Evolutionary conservation across 163 green algal genomes (phyloP).

Genomic region (Scenedesmus sp.): DNA sequence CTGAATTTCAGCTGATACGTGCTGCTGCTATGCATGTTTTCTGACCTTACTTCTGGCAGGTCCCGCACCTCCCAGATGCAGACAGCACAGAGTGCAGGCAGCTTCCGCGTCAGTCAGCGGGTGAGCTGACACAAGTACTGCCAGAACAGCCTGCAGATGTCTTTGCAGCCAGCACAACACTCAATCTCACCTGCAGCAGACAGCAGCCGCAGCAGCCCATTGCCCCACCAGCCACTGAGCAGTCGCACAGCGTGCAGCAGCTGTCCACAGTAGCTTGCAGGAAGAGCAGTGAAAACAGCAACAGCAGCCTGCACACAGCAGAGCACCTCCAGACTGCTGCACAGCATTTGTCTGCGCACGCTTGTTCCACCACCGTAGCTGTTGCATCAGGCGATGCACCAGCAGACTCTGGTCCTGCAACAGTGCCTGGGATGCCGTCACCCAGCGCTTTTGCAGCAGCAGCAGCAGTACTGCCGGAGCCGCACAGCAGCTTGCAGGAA

Average conservation of each 20-base stretch:
- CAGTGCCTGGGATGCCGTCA: neutral
- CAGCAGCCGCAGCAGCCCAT: neutral
- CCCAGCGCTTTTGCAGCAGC: neutral
- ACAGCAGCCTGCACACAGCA: conserved; percentile 10
- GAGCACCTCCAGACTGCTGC: neutral
- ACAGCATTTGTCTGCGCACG: neutral
- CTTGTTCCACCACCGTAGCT: neutral
- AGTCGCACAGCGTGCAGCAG: neutral
- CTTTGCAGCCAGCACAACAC: neutral
- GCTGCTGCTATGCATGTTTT: neutral
- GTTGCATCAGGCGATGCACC: neutral
- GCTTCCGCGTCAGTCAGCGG: neutral
- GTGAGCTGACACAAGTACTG: neutral
- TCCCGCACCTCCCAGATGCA: neutral
- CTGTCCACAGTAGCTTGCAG: neutral
- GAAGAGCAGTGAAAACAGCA: neutral
- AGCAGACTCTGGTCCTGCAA: neutral
- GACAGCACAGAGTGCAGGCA: neutral
- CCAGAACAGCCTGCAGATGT: neutral
- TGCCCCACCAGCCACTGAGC: neutral
- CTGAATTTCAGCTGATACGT: neutral
- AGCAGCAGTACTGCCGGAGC: neutral
- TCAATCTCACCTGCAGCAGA: neutral
- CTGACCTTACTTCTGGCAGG: neutral
- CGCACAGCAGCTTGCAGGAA: neutral